phyloP scores from a whole-genome alignment of 2,329 filamentous ascomycete genomes.

The Ceratocystis colombiana region DNA sequence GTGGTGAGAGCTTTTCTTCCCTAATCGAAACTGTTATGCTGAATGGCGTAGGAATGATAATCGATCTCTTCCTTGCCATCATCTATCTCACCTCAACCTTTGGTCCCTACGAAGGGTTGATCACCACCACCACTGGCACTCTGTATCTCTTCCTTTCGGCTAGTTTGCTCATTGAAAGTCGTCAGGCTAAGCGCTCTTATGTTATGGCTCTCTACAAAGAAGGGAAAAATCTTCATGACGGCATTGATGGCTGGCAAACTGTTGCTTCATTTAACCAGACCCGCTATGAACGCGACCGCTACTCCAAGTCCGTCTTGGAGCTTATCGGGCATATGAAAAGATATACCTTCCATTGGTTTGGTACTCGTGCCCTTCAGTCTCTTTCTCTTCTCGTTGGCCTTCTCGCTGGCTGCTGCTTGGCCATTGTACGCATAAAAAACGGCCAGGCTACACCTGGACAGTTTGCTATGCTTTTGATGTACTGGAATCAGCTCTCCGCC shows the following conservation, averaged over 20 bases:
- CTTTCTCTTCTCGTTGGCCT: slow-evolving; percentile 60
- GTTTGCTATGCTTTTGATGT: slow-evolving; percentile 61
- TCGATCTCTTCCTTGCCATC: slow-evolving; percentile 50
- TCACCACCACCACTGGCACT: slow-evolving; percentile 48
- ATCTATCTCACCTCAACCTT: slow-evolving; percentile 50
- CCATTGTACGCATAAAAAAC: slow-evolving; percentile 56
- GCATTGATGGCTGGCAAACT: slow-evolving; percentile 50
- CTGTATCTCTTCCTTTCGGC: slow-evolving; percentile 47
- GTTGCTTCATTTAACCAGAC: slow-evolving; percentile 52
- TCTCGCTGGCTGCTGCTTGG: slow-evolving; percentile 51
- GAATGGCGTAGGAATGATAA: slow-evolving; percentile 48
- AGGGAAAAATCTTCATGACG: slow-evolving; percentile 45
- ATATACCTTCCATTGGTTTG: slow-evolving; percentile 26
- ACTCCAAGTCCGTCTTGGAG: slow-evolving; percentile 39
- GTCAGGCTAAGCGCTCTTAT: slow-evolving; percentile 41
- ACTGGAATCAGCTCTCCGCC: slow-evolving; percentile 62
- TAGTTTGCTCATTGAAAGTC: slow-evolving; percentile 43
- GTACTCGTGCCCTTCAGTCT: slow-evolving; percentile 42
- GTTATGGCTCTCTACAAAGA: slow-evolving; percentile 47
- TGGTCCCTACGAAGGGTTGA: slow-evolving; percentile 52
- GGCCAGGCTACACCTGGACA: slow-evolving; percentile 52
- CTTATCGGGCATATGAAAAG: slow-evolving; percentile 19
- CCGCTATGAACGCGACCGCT: slow-evolving; percentile 45
- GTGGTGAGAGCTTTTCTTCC: slow-evolving; percentile 44
- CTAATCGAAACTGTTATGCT: slow-evolving; percentile 51